These are phyloP conservation scores for Halenospora varia DNA, from an alignment of 495 filamentous ascomycete species.

Conservation along the genomic window DNA sequence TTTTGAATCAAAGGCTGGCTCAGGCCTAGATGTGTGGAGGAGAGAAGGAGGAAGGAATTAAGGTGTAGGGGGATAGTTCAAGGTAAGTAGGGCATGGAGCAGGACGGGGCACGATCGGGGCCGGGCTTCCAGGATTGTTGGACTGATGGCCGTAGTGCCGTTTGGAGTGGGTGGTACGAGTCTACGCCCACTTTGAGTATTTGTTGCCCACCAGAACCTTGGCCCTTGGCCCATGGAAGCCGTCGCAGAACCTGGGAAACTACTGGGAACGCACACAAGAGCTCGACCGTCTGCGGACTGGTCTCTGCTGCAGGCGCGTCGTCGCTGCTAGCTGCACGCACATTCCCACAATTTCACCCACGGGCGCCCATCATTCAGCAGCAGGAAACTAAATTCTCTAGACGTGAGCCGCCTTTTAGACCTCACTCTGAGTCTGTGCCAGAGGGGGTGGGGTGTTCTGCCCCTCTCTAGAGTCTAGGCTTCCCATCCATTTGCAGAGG, in stretches of 20 bases:
- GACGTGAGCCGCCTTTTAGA: too few species aligned
- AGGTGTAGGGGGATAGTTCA: conserved; percentile 24
- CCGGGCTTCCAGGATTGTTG: conserved; percentile 3
- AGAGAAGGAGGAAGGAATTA: conserved; percentile 18
- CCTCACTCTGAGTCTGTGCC: background rate
- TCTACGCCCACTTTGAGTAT: background rate
- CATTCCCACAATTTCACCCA: too few species aligned
- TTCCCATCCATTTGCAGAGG: too few species aligned
- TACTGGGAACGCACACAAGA: too few species aligned
- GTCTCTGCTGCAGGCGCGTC: too few species aligned
- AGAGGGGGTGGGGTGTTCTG: background rate
- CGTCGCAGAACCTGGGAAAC: background rate
- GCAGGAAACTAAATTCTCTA: too few species aligned
- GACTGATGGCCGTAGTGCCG: background rate
- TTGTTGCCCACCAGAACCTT: too few species aligned
- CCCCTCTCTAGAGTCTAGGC: background rate
- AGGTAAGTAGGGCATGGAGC: conserved; percentile 22
- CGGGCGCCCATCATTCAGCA: too few species aligned
- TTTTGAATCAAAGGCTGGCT: conserved; percentile 4
- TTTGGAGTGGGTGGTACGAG: background rate
- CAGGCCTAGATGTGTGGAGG: conserved; percentile 8
- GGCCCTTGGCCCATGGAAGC: too few species aligned
- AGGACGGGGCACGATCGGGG: background rate
- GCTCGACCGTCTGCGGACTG: too few species aligned
- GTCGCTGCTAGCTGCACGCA: too few species aligned